Base-by-base conservation (phyloP, 1,139 yeast species). In the Saccharomyces pastorianus region DNA sequence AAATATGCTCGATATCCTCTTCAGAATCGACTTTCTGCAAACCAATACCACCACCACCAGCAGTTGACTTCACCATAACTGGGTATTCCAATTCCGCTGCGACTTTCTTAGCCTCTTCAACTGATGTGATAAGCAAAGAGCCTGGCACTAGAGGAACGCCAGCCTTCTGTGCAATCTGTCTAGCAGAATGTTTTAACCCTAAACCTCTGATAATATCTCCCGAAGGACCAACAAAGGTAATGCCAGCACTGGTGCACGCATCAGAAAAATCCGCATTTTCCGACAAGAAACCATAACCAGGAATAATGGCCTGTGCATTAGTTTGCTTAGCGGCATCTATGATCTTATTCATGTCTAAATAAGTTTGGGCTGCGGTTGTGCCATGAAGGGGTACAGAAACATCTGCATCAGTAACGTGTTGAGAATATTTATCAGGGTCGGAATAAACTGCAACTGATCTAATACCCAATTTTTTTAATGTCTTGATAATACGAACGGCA, bases 31-130 rank as follows among this genome's bases (percentile, higher is more conserved):
- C 97, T 69, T 90, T 86, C 70, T 90, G 97, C 64, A 93, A 76
- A 60, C 99, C 99, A 66, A 91, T 93, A 72, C 99, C 99, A 71
- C 99, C 99, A 65, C 99, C 99, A 70, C 99, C 99, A 38, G 98
- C 98, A 58, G 98, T 91, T 23, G 96, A 87, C 73, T 93, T 93
- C 53, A 93, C 88, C 98, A 93, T 93, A 48, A 93, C 81, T 27
- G 99, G 98, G 66, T 88, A 93, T 58, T 83, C 89, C 54, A 93
- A 77, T 61, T 81, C 75, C 25, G 80, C 83, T n/a, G 97, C 98
- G 59, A 85, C 80, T 57, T 74, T 77, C 56, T 77, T 75, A 3
- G 98, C 98, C 64, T 88, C 96, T 23, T 78, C 78, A 6, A 89
- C 78, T 57, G 81, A 75, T 3, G 79, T 76, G 46, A 93, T 82